Evolutionary conservation across 2,329 filamentous ascomycete species (phyloP), one percentile per base, ranked within the genome.

Genomic region (Byssothecium circinans): DNA sequence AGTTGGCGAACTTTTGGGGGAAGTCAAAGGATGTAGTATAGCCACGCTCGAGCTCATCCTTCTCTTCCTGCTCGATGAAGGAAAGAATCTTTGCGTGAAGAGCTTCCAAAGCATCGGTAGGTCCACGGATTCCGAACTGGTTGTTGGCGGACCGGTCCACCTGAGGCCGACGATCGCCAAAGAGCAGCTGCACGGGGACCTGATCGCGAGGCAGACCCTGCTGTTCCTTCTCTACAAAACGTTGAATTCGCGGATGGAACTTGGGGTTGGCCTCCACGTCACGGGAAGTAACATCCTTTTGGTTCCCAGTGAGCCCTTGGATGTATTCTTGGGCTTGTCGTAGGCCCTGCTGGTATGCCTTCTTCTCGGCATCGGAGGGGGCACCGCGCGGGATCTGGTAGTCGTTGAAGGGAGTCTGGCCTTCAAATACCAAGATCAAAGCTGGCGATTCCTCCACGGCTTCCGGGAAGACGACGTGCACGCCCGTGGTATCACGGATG

Each of bases 1-100:
- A 87, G 71, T 96, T 96, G 54, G 91, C 91, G 66, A 85, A 95
- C 74, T 96, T 95, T 68, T 96, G 89, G 7, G 92, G 92, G 76
- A 96, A 99, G 54, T 96, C 90, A 58, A 97, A 97, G 20, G 82
- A 84, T 49, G 89, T 77, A 2, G 84, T 91, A 74, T 91, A 95
- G 36, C 89, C 91, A 50, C 92, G 88, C 74, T 97, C 92, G 67
- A 94, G 88, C 72, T 97, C 92, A 52, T 97, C 91, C 69, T 89
- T 82, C 75, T 91, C 88, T 72, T 95, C 91, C 67, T 95, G 87
- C 65, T 87, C 85, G 18, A 97, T 78, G 65, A 96, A 97, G 6
- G 82, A 82, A 49, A 82, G 74, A 44, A 95, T 83, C 76, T 91
- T 94, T 29, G 80, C 74, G 23, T 82, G 79, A 32, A 97, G 80